Evolutionary conservation across 352 stramenopile species (phyloP), one percentile per base, ranked within the genome.

Genomic region (Pythium sukuiense): DNA sequence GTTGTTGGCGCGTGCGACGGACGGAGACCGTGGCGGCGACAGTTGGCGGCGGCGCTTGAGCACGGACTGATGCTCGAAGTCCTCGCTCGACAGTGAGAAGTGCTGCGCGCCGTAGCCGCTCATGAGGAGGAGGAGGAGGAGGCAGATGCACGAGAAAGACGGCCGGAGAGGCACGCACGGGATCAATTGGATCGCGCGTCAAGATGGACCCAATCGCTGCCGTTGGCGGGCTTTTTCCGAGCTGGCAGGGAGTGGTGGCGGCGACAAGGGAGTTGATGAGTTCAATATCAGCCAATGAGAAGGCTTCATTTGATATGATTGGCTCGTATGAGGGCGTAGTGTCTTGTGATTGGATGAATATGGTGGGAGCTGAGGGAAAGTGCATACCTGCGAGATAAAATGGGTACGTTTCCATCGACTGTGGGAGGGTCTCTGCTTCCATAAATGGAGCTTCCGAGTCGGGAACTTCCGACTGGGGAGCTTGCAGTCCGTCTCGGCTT

Each of bases 11-110:
- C 18, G 26, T 26, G 29, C 24, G 27, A 13, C 55, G 32, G 49
- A 49, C 29, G 52, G 26, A 12, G 55, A 33, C 11, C 72, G 70
- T 18, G 66, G 56, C 0, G 79, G 76, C 3, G 79, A 83, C 32
- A 73, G 61, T 46, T 83, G 69, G 3, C 75, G 78, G 18, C 76
- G 74, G 16, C 79, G 76, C 74, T 90, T 88, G 43, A 92, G 74
- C 46, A 83, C 64, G 5, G 74, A 62, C 55, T 86, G 67, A 18
- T 73, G 74, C 63, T 84, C 73, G 50, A 92, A 89, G 53, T 89
- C 83, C 2, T 69, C 72, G 59, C 82, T 72, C 2, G 81, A 76
- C 59, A 92, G 72, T 37, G 73, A 86, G 67, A 92, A 92, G 20
- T 74, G 53, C 13, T 35, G 52, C 13, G 14, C 16, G 57, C 12